phyloP scores from a whole-genome alignment of 2,329 filamentous ascomycete species.

The Sporothrix brunneoviolacea region DNA sequence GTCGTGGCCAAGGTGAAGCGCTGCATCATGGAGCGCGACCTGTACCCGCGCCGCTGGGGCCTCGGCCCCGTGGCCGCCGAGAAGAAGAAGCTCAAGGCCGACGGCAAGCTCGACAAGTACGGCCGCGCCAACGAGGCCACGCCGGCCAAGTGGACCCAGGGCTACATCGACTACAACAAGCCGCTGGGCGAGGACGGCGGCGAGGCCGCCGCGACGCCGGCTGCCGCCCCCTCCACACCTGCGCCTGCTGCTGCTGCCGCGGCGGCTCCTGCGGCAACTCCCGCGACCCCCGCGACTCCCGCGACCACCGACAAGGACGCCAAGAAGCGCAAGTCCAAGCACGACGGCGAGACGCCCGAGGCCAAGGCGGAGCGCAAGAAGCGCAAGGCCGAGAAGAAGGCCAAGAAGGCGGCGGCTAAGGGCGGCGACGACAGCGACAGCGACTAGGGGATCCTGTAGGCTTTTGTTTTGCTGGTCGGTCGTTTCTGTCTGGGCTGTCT shows the following conservation, averaged over 20 bases:
- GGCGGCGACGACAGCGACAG: constrained; percentile 22
- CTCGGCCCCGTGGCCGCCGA: constrained; percentile 86
- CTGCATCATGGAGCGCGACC: constrained; percentile 98
- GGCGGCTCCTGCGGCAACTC: constrained; percentile 31
- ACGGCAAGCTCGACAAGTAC: constrained; percentile 97
- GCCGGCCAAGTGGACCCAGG: constrained; percentile 83
- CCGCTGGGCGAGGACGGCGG: too few species aligned
- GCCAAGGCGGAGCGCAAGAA: constrained; percentile 42
- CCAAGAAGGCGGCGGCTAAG: constrained; percentile 21
- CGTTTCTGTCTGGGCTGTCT: neutral
- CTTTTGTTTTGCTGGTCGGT: neutral
- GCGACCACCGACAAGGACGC: constrained; percentile 39
- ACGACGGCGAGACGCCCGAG: constrained; percentile 67
- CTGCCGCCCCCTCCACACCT: constrained; percentile 38
- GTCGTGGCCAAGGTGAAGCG: constrained; percentile 98
- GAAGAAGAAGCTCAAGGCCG: constrained; percentile 99
- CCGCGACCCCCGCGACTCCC: constrained; percentile 30
- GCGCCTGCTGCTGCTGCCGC: constrained; percentile 26
- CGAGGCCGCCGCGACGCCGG: constrained; percentile 35
- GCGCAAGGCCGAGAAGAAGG: constrained; percentile 28
- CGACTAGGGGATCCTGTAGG: constrained; percentile 9
- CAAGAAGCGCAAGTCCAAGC: constrained; percentile 72
- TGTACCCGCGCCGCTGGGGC: constrained; percentile 95
- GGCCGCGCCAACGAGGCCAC: constrained; percentile 89
- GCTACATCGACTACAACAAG: constrained; percentile 84